These are phyloP conservation scores for Penicillium flavigenum DNA, from an alignment of 495 filamentous ascomycete species.

Conservation along the genomic window DNA sequence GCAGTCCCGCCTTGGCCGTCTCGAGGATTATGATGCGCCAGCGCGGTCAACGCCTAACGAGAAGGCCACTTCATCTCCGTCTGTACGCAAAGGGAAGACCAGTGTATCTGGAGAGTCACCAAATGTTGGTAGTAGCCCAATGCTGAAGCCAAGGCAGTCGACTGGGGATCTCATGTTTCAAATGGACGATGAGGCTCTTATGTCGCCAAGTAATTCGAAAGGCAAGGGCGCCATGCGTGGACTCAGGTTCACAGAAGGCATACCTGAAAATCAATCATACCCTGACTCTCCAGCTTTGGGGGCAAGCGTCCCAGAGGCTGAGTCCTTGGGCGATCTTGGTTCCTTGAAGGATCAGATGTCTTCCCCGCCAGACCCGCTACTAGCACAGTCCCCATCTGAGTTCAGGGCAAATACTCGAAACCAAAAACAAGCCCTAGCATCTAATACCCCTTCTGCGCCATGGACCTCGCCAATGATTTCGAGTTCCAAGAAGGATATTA, in stretches of 20 bases:
- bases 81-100: slow-evolving; percentile 51
- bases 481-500: slow-evolving; percentile 68
- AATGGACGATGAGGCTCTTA: slow-evolving; percentile 77
- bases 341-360: slow-evolving; percentile 40
- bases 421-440: slow-evolving; percentile 20
- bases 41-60: slow-evolving; percentile 47
- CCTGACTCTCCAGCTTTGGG: slow-evolving; percentile 32
- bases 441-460: slow-evolving; percentile 35
- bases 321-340: slow-evolving; percentile 31
- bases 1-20: slow-evolving; percentile 56
- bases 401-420: slow-evolving; percentile 25
- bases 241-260: slow-evolving; percentile 13
- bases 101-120: slow-evolving; percentile 48
- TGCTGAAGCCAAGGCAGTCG: slow-evolving; percentile 64
- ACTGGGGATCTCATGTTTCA: slow-evolving; percentile 83
- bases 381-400: slow-evolving; percentile 36
- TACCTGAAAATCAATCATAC: slow-evolving; percentile 23
- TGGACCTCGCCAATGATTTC: slow-evolving; percentile 62
- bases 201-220: slow-evolving; percentile 32
- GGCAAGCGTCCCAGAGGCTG: slow-evolving; percentile 31
- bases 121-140: slow-evolving; percentile 50
- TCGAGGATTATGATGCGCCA: slow-evolving; percentile 52
- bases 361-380: slow-evolving; percentile 22
- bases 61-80: slow-evolving; percentile 54
- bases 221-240: slow-evolving; percentile 36